A percentile compares a stretch with the other conserved stretches of the same genome.
Conservation (phyloP, 805 yeast genomes). For the Wickerhamiella occidentalis region DNA sequence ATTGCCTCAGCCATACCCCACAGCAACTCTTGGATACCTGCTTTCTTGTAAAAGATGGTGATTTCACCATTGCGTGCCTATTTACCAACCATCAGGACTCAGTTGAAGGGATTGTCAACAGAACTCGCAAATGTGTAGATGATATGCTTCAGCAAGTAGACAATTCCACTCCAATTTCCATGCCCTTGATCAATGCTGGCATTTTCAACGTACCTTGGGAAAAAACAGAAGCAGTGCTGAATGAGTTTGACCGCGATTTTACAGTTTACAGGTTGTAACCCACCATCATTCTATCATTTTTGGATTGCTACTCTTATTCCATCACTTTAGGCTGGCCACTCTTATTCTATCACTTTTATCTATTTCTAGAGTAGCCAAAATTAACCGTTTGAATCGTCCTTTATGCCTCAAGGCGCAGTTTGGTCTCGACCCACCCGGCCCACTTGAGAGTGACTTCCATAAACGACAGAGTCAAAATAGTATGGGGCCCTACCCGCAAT, state of each 20-base stretch:
- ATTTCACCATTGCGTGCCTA: slow-evolving; percentile 44
- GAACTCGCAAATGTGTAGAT: slow-evolving; percentile 40
- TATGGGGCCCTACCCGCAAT: slow-evolving; percentile 88
- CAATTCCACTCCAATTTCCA: slow-evolving; percentile 29
- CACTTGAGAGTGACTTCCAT: slow-evolving; percentile 90
- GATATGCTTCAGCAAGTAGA: slow-evolving; percentile 36
- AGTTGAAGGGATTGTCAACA: slow-evolving; percentile 36
- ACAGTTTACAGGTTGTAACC: slow-evolving; percentile 38
- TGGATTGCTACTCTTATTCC: too few relatives aligned
- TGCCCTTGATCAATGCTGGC: slow-evolving; percentile 77
- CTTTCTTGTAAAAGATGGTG: slow-evolving; percentile 35
- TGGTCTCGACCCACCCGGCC: slow-evolving; percentile 34
- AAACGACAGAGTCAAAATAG: slow-evolving; percentile 71
- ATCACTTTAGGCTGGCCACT: too few relatives aligned
- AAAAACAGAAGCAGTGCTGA: slow-evolving; percentile 44
- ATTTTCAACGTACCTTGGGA: slow-evolving; percentile 73
- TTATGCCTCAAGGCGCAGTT: not conserved
- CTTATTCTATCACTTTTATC: too few relatives aligned
- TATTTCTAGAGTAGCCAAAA: too few relatives aligned
- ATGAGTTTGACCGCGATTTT: slow-evolving; percentile 28
- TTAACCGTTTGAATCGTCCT: too few relatives aligned
- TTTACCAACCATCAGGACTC: slow-evolving; percentile 45
- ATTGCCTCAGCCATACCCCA: slow-evolving; percentile 30
- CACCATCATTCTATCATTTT: too few relatives aligned
- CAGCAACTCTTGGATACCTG: slow-evolving; percentile 43